A percentile compares a stretch with the other conserved stretches of the same genome.
phyloP scores from a whole-genome alignment of 352 stramenopile genomes.

The Aphanomyces cochlioides region DNA sequence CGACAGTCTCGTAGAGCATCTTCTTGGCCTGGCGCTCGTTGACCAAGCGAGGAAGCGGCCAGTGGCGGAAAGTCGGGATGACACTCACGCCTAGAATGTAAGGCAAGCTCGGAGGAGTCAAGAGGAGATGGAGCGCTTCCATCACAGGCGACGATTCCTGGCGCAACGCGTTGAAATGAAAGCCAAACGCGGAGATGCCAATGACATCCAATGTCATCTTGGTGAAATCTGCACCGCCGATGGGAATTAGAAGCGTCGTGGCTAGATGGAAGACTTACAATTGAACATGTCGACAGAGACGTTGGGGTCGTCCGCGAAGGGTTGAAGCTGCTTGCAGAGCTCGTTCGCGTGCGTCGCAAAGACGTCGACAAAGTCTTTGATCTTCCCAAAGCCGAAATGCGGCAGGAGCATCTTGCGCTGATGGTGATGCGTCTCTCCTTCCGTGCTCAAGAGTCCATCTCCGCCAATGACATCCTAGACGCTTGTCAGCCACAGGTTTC shows the following conservation, averaged over 20 bases:
- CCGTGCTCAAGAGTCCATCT: slow-evolving; percentile 19
- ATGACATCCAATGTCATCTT: slow-evolving; percentile 30
- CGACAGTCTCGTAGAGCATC: slow-evolving; percentile 21
- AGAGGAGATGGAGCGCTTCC: slow-evolving; percentile 14
- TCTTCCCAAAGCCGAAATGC: slow-evolving; percentile 6
- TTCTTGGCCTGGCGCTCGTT: slow-evolving; percentile 4
- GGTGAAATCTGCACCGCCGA: slow-evolving; percentile 7
- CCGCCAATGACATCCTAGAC: slow-evolving; percentile 23
- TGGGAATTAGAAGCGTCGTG: too few relatives aligned
- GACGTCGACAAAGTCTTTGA: slow-evolving; percentile 18
- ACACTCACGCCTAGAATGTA: background rate
- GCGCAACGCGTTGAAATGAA: slow-evolving; percentile 15
- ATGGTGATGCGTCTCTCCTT: slow-evolving; percentile 3
- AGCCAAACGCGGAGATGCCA: slow-evolving; percentile 26
- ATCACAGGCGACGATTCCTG: background rate
- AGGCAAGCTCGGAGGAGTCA: background rate
- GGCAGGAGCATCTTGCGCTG: slow-evolving; percentile 21
- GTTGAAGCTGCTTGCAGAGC: background rate
- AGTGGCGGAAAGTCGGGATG: slow-evolving; percentile 12
- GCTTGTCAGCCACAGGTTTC: background rate
- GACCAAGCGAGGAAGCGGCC: background rate
- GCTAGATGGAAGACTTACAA: background rate
- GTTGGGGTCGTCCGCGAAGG: background rate
- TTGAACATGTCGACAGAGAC: slow-evolving; percentile 2
- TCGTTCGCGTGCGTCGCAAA: background rate